Evolutionary conservation across 2,329 filamentous ascomycete species (phyloP).

Genomic region (Chaetomium sp.): DNA sequence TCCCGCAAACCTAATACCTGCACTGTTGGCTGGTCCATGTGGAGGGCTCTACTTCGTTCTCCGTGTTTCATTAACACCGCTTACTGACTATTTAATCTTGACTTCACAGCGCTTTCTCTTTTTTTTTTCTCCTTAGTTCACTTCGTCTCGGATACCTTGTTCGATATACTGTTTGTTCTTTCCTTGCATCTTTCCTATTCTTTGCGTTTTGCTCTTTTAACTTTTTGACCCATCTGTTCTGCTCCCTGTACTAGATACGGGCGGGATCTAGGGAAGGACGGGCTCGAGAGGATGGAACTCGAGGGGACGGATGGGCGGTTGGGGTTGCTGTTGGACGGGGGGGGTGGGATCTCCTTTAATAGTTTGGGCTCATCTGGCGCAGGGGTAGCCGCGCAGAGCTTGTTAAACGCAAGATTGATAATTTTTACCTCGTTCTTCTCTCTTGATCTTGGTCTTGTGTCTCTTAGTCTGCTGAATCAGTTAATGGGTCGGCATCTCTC

Average conservation of each 20-base stretch:
- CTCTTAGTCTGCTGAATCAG: slow-evolving; percentile 5
- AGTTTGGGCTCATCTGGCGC: slow-evolving; percentile 18
- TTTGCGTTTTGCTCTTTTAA: slow-evolving; percentile 32
- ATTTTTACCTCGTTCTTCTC: slow-evolving; percentile 3
- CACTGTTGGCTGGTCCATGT: slow-evolving; percentile 57
- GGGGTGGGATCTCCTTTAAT: slow-evolving; percentile 17
- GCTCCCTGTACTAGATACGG: slow-evolving; percentile 37
- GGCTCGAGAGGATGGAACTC: slow-evolving; percentile 18
- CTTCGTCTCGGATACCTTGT: slow-evolving; percentile 37
- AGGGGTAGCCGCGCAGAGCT: slow-evolving; percentile 7
- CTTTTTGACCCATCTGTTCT: slow-evolving; percentile 32
- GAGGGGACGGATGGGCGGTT: slow-evolving; percentile 15
- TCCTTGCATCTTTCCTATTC: slow-evolving; percentile 31
- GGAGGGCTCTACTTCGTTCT: slow-evolving; percentile 40
- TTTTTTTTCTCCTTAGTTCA: slow-evolving; percentile 21
- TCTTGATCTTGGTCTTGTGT: neutral
- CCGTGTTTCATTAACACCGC: slow-evolving; percentile 31
- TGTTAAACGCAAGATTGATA: slow-evolving; percentile 22
- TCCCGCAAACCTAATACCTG: slow-evolving; percentile 51
- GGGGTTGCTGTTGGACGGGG: slow-evolving; percentile 15
- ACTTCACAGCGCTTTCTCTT: slow-evolving; percentile 38
- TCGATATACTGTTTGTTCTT: slow-evolving; percentile 40
- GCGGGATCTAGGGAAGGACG: slow-evolving; percentile 27
- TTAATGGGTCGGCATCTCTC: slow-evolving; percentile 7
- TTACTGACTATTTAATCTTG: slow-evolving; percentile 32